Evolutionary conservation across 2,329 filamentous ascomycete species (phyloP).

Genomic region (Bisporella sp.): DNA sequence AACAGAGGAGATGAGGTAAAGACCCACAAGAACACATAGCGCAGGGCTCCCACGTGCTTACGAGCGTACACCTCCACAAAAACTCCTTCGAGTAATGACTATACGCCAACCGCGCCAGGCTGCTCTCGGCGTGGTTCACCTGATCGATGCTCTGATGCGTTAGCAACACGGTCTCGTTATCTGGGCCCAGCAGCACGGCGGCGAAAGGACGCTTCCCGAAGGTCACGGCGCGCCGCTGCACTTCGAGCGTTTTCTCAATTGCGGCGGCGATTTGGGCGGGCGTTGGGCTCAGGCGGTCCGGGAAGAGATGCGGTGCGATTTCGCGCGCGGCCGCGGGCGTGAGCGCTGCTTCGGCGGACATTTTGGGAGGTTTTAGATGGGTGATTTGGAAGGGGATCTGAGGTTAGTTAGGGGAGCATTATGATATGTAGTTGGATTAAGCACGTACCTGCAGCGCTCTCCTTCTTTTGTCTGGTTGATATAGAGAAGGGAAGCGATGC

Average conservation of each 20-base stretch:
- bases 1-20: constrained; percentile 8
- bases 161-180: constrained; percentile 41
- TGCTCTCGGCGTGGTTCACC: constrained; percentile 44
- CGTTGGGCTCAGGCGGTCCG: constrained; percentile 30
- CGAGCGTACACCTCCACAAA: constrained; percentile 41
- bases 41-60: constrained; percentile 49
- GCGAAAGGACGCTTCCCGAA: constrained; percentile 43
- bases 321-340: constrained; percentile 16
- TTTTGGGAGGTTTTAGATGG: constrained; percentile 3
- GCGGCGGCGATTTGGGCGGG: constrained; percentile 32
- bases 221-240: constrained; percentile 37
- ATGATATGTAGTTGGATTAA: no score
- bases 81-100: constrained; percentile 40
- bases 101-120: constrained; percentile 41
- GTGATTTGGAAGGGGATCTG: no score
- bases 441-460: no score
- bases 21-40: constrained; percentile 39
- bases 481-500: no score
- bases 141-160: constrained; percentile 44
- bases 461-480: no score
- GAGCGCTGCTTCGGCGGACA: constrained; percentile 22
- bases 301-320: constrained; percentile 28
- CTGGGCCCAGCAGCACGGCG: constrained; percentile 39
- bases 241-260: constrained; percentile 31
- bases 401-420: no score